Evolutionary conservation across 805 yeast species (phyloP).

Genomic region (Schizosaccharomyces lindneri): DNA sequence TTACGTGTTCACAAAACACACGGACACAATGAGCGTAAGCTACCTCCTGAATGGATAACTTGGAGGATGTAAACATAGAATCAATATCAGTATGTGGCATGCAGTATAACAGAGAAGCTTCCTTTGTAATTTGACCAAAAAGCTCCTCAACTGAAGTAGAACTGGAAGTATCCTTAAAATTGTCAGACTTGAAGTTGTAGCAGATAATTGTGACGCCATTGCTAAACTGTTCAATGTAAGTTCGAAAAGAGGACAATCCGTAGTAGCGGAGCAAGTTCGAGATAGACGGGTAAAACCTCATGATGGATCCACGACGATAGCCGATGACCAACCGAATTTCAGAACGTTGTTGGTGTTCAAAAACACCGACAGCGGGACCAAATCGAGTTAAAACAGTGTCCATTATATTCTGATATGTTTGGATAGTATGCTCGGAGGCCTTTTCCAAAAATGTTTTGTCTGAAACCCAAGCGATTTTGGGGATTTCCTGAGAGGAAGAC

Average conservation of each 20-base stretch:
- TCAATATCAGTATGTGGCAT: constrained; percentile 71
- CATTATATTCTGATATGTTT: constrained; percentile 48
- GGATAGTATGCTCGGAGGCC: constrained; percentile 57
- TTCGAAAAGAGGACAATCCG: constrained; percentile 59
- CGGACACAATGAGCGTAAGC: constrained; percentile 85
- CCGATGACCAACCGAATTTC: constrained; percentile 81
- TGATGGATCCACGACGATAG: constrained; percentile 58
- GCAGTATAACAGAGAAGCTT: constrained; percentile 76
- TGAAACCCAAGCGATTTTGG: constrained; percentile 41
- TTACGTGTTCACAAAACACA: constrained; percentile 77
- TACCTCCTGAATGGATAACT: constrained; percentile 77
- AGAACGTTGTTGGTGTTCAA: constrained; percentile 49
- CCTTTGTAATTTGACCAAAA: constrained; percentile 73
- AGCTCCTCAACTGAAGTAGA: constrained; percentile 40
- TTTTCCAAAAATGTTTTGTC: constrained; percentile 56
- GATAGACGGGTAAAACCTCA: constrained; percentile 69
- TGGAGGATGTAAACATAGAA: constrained; percentile 42
- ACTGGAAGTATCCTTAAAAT: constrained; percentile 13
- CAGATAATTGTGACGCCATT: constrained; percentile 74
- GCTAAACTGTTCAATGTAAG: constrained; percentile 81
- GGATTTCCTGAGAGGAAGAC: constrained; percentile 16
- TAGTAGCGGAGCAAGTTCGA: constrained; percentile 72
- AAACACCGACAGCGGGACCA: constrained; percentile 82
- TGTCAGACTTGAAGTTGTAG: constrained; percentile 43
- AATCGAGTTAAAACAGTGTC: constrained; percentile 42